Evolutionary conservation across 1,139 yeast species (phyloP).

Genomic region (Eremothecium coryli): DNA sequence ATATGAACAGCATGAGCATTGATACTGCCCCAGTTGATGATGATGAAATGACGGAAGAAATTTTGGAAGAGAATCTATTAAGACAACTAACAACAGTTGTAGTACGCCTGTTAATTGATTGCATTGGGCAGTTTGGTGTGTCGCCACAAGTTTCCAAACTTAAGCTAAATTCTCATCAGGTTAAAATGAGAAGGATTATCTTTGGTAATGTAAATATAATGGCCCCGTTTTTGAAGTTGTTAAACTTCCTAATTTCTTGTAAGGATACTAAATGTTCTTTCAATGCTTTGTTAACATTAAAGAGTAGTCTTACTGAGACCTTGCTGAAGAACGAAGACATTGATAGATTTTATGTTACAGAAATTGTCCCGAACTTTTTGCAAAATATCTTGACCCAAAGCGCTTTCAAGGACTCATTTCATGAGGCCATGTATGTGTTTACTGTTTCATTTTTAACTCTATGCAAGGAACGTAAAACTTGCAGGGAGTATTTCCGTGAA

Average conservation of each 20-base stretch:
- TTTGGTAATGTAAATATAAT: constrained; percentile 56
- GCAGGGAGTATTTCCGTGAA: constrained; percentile 31
- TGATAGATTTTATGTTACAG: constrained; percentile 60
- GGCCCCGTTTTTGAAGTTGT: constrained; percentile 68
- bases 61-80: constrained; percentile 94
- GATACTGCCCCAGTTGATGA: constrained; percentile 40
- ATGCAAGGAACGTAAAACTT: constrained; percentile 44
- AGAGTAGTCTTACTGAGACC: constrained; percentile 57
- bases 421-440: constrained; percentile 82
- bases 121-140: constrained; percentile 58
- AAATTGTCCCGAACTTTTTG: constrained; percentile 39
- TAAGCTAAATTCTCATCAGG: constrained; percentile 43
- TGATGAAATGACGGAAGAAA: constrained; percentile 86
- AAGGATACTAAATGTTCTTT: constrained; percentile 89
- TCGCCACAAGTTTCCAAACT: constrained; percentile 25
- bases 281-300: constrained; percentile 72
- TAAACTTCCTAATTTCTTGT: constrained; percentile 69
- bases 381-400: constrained; percentile 62
- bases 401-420: constrained; percentile 76
- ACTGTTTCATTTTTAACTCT: constrained; percentile 70
- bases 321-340: constrained; percentile 65
- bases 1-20: constrained; percentile 49
- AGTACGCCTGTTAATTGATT: constrained; percentile 80
- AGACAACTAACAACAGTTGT: constrained; percentile 90
- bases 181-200: constrained; percentile 56